These are phyloP conservation scores for Erysimum cheiranthoides DNA, from an alignment of 345 rosid species.

Conservation along the genomic window DNA sequence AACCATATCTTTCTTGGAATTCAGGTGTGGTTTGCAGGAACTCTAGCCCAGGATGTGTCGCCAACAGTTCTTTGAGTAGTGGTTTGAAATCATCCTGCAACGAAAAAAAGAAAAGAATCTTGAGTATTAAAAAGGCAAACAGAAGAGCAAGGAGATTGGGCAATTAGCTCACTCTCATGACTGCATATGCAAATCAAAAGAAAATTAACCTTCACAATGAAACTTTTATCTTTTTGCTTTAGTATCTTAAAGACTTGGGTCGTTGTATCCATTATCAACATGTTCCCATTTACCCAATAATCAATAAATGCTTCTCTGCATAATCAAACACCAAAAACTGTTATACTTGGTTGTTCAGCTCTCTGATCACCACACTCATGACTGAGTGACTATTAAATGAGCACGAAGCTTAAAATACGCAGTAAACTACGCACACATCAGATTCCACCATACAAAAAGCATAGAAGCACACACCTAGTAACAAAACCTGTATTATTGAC, in stretches of 20 bases:
- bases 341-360: not conserved
- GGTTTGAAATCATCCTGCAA: constrained; percentile 91
- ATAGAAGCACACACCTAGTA: constrained; percentile 63
- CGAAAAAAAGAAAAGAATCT: not conserved
- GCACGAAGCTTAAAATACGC: not conserved
- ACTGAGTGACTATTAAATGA: not conserved
- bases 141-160: not conserved
- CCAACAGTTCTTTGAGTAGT: constrained; percentile 82
- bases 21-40: constrained; percentile 96
- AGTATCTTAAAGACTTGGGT: constrained; percentile 77
- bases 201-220: constrained; percentile 72
- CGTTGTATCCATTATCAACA: constrained; percentile 79
- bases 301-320: constrained; percentile 83
- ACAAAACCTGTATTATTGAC: constrained; percentile 60
- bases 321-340: constrained; percentile 3
- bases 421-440: not conserved
- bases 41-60: constrained; percentile 97
- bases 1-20: constrained; percentile 99
- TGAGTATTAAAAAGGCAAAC: constrained; percentile 11
- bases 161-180: not conserved
- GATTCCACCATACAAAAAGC: constrained; percentile 8
- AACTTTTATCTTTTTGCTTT: constrained; percentile 72
- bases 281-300: constrained; percentile 77
- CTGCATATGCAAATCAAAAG: constrained; percentile 1
- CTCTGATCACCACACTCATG: not conserved